phyloP scores from a whole-genome alignment of 768 basidiomycete genomes.

The Sistotremastrum niveocremeum region DNA sequence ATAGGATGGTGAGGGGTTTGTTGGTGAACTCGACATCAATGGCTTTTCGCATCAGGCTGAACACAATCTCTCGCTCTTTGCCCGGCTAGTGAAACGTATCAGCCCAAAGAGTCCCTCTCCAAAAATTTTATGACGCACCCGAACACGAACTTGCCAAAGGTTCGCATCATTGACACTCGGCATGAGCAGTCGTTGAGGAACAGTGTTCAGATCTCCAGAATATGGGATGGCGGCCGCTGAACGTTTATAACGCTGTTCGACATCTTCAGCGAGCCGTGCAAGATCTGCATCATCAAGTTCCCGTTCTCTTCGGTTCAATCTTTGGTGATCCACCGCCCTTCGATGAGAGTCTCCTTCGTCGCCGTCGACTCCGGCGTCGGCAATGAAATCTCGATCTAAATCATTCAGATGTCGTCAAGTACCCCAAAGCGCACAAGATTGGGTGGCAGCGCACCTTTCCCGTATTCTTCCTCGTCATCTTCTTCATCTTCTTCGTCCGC shows the following conservation, averaged over 20 bases:
- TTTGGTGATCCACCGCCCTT: conserved; percentile 48
- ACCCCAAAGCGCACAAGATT: conserved; percentile 23
- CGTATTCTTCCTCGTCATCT: conserved; percentile 73
- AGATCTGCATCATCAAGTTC: conserved; percentile 68
- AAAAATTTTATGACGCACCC: conserved; percentile 34
- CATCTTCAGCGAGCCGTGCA: conserved; percentile 70
- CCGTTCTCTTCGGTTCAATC: conserved; percentile 49
- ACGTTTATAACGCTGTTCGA: conserved; percentile 66
- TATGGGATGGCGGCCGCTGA: conserved; percentile 47
- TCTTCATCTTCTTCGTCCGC: conserved; percentile 96
- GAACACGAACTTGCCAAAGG: conserved; percentile 90
- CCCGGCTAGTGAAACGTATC: conserved; percentile 44
- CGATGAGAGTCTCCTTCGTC: conserved; percentile 44
- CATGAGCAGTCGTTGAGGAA: conserved; percentile 90
- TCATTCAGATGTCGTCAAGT: conserved; percentile 3
- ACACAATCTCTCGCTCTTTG: conserved; percentile 84
- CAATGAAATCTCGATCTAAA: conserved; percentile 54
- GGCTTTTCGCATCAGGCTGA: conserved; percentile 89
- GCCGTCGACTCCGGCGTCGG: conserved; percentile 42
- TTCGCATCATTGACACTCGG: conserved; percentile 92
- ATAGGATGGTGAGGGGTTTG: conserved; percentile 71
- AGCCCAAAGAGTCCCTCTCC: conserved; percentile 1
- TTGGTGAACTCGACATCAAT: conserved; percentile 70
- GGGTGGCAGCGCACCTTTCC: conserved; percentile 14
- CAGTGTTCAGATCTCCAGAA: conserved; percentile 83